Evolutionary conservation across 2,329 filamentous ascomycete species (phyloP).

Genomic region (Helminthosporium solani): DNA sequence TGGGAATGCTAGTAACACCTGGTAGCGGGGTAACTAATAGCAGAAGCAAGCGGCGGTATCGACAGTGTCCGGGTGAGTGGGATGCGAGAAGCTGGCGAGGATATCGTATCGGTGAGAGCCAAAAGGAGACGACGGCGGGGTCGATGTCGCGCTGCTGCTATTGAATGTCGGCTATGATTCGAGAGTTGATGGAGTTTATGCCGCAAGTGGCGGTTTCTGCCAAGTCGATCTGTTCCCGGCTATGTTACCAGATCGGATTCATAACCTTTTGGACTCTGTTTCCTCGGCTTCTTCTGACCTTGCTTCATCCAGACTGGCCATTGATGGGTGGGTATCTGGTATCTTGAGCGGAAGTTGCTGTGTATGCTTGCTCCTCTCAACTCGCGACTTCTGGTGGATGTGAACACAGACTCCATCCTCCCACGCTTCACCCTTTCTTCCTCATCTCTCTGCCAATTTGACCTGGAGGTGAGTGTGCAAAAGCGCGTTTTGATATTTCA

Average conservation of each 20-base stretch:
- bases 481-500: no score
- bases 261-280: background rate
- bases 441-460: no score
- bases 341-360: no score
- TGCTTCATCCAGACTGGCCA: no score
- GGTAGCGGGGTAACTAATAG: background rate
- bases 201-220: conserved; percentile 28
- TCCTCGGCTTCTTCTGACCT: background rate
- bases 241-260: conserved; percentile 15
- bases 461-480: no score
- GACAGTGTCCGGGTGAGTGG: background rate
- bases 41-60: background rate
- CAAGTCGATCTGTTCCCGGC: conserved; percentile 16
- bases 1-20: background rate
- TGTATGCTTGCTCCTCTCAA: no score
- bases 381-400: no score
- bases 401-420: no score
- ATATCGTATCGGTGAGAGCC: background rate
- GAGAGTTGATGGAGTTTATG: conserved; percentile 7
- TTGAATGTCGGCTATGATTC: conserved; percentile 15
- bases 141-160: background rate
- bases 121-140: background rate
- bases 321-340: no score
- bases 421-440: no score
- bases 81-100: background rate